Evolutionary conservation across 306 rosid species (phyloP), one percentile per base, ranked within the genome.

Genomic region (Prunus campanulata): DNA sequence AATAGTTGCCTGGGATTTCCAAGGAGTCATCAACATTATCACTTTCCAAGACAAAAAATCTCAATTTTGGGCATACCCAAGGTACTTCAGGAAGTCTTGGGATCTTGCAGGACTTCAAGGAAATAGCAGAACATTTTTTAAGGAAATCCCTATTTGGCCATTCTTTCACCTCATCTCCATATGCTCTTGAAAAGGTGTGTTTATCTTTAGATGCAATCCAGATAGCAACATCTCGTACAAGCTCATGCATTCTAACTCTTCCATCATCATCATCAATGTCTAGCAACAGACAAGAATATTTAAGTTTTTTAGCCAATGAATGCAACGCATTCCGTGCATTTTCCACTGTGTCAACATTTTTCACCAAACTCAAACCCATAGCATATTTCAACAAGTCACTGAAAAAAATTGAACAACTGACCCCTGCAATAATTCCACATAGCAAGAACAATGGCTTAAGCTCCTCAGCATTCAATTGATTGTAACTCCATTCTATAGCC

Each of bases 331-430:
- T 19, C 14, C 57, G 35, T 46, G 72, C 79, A 0, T 14, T 55
- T 11, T 66, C 42, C 68, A 82, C 32, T 12, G 81, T 56, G 16
- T 24, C 16, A n/a, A 66, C 63, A 18, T 18, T 50, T 16, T 67
- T 59, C 11, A 82, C 14, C 61, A 77, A 60, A 8, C 78, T 52
- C 81, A 82, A 49, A 8, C 81, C 85, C 78, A 72, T 55, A 3
- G 51, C 22, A 59, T 82, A 82, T 68, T 83, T 81, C 56, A 88
- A 64, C 70, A 85, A 81, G 44, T 88, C 87, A 59, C 4, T 30
- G 14, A 50, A 25, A 30, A 16, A 8, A 5, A 76, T 39, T 1
- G 3, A 18, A 59, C 68, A 30, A 2, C 9, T 11, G 2, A 0
- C 0, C 11, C 5, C 39, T 48, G 77, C 68, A 51, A 63, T 30